Base-by-base conservation (phyloP, 352 stramenopile genomes). In the Albugo laibachii region DNA sequence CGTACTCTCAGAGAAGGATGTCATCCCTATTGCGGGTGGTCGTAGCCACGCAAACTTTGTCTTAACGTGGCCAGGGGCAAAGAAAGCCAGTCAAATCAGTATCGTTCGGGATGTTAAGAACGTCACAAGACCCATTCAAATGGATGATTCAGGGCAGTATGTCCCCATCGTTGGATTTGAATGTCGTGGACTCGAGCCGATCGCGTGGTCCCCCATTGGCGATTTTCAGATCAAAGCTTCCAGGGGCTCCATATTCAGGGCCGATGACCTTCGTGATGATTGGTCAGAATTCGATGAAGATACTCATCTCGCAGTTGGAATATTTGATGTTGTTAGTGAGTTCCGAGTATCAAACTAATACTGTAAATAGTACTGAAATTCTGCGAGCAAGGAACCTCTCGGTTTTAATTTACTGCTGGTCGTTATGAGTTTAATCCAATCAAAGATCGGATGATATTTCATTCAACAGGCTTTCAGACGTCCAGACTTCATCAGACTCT, bases 261-360 rank as follows among this genome's bases (percentile, higher is more conserved):
- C 88, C 47, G 74, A 84, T 20, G 75, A 89, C 47, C 53, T 87
- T 36, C 70, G 63, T 38, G 79, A 88, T 27, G 79, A 92, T 55
- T 92, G 78, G 75, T 70, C 66, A 12, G 77, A 92, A 43, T 92
- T 87, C 55, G 79, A 92, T 49, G 75, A 79, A 18, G 79, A 92
- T 51, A 72, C 64, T 35, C 61, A 58, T 20, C 70, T 86, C 52
- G 80, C 74, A 0, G 72, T 92, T 12, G 79, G 79, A 18, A 43
- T 92, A 34, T 88, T 84, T 58, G 41, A 59, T 14, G 39, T 92
- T 42, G 72, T 86, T 55, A 77, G 79, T 64, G 88, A 87, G 59
- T 82, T 92, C 24, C 47, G 72, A 35, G 70, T 79, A 55, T 70
- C 80, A 63, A 86, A 85, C 57, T 83, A 78, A 31, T 31, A 31